Evolutionary conservation across 2,329 filamentous ascomycete genomes (phyloP), one percentile per base, ranked within the genome.

Genomic region (Sclerotinia trifoliorum): DNA sequence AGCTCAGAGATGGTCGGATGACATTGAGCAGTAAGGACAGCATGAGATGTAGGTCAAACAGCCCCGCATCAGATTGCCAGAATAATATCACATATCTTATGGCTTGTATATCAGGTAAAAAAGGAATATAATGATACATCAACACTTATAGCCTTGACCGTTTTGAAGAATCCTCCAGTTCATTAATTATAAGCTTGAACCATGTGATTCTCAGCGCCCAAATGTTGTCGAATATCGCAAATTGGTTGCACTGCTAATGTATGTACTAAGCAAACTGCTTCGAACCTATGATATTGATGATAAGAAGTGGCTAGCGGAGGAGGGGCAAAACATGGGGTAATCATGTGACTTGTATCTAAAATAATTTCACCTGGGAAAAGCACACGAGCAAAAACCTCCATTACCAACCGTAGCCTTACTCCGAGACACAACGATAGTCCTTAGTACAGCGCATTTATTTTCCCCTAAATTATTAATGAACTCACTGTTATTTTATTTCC

Each of bases 1-100:
- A 42, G 65, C 65, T 66, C 55, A 62, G 46, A 62, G 55, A 42
- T 48, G 29, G 44, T 51, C 54, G 64, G 44, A 61, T 66, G 46
- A 35, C 46, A 67, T 63, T 67, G 71, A 69, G 71, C 70, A 70
- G 56, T 65, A 72, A 66, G 65, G 49, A 61, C 57, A 73, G 70
- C 61, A 70, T 69, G 62, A 54, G 69, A 68, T 76, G 74, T 75
- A 75, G 74, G 75, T 74, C 72, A 75, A 72, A 74, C 72, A 76
- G 74, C 69, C 74, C 72, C 35, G 44, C 65, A 63, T 63, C 57
- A 63, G 29, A 67, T 48, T 56, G 39, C 57, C 39, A 55, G 65
- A 67, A 42, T 67, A 67, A 63, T 67, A 67, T 26, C 17, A 73
- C 70, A 70, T 49, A 49, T 60, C 29, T 54, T 55, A 67, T 55